Evolutionary conservation across 768 basidiomycete genomes (phyloP), one percentile per base, ranked within the genome.

Genomic region (Polyporus arcularius): DNA sequence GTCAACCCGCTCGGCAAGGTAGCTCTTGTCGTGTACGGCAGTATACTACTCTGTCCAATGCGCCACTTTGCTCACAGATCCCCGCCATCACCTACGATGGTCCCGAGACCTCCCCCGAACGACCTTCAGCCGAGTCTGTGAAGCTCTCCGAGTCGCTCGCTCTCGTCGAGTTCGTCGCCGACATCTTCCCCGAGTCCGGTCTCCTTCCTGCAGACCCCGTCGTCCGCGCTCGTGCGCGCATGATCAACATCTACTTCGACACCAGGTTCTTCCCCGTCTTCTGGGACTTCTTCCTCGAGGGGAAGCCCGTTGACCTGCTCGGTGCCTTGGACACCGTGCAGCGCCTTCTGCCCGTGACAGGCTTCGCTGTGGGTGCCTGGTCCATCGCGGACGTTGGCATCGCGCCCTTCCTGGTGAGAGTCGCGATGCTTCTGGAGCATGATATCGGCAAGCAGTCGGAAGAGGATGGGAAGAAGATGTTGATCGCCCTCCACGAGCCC

Each of bases 1-100:
- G 80, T 90, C 32, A 89, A 89, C 71, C 83, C 83, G 1, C 84
- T 79, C 1, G 81, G 82, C 71, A 88, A 87, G 80, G 87, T 85
- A 6, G 15, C 28, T 16, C 6, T 26, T 15, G 26, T n/a, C 26
- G 21, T 52, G 15, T 21, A 21, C 35, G 15, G 30, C 47, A 8
- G 26, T 48, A 4, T 16, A 26, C 46, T 21, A 18, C 10, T 6
- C 46, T 32, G 21, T 11, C n/a, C 39, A 30, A 46, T 15, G 4
- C 9, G 9, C 18, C 18, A 12, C 18, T 18, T 14, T 4, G 6
- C 42, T 10, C 3, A 15, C 32, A 83, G 84, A 79, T 86, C 16
- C 83, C 86, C 16, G 82, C 84, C 0, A 73, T 88, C 38, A 72
- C 83, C 0, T 87, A 84, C 64, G 86, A 85, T 31, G 87, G 86